Evolutionary conservation across 2,329 filamentous ascomycete genomes (phyloP).

Genomic region (Ceratocystiopsis brevicomis): DNA sequence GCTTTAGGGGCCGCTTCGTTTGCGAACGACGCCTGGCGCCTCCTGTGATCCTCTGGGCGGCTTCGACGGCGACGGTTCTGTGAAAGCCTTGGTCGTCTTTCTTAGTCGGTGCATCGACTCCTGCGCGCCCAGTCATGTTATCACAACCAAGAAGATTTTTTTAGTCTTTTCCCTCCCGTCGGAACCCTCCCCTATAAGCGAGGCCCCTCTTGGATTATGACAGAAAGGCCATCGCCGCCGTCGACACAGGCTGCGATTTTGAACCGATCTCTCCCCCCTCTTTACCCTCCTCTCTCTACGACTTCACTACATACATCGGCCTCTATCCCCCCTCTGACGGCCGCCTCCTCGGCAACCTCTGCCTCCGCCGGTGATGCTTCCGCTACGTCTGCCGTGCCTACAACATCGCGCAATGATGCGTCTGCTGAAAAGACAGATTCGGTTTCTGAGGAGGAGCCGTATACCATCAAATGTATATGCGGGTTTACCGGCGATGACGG

Average conservation of each 20-base stretch:
- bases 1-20: no score
- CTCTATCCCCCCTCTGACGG: no score
- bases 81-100: conserved; percentile 1
- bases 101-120: no score
- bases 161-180: conserved; percentile 10
- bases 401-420: conserved; percentile 19
- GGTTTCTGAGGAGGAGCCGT: conserved; percentile 57
- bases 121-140: conserved; percentile 36
- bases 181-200: conserved; percentile 19
- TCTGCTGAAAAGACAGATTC: conserved; percentile 28
- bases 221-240: conserved; percentile 35
- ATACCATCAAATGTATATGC: conserved; percentile 97
- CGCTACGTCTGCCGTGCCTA: neutral
- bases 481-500: conserved; percentile 87
- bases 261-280: conserved; percentile 29
- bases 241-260: conserved; percentile 36
- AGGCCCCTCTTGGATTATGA: conserved; percentile 39
- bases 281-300: conserved; percentile 11
- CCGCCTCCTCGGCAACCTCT: neutral
- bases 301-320: no score
- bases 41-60: no score
- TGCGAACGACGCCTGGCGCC: no score
- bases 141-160: conserved; percentile 14
- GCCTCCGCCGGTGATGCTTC: neutral
- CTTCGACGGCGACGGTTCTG: no score